phyloP scores from a whole-genome alignment of 345 rosid genomes.

The Noccaea bulbosa region DNA sequence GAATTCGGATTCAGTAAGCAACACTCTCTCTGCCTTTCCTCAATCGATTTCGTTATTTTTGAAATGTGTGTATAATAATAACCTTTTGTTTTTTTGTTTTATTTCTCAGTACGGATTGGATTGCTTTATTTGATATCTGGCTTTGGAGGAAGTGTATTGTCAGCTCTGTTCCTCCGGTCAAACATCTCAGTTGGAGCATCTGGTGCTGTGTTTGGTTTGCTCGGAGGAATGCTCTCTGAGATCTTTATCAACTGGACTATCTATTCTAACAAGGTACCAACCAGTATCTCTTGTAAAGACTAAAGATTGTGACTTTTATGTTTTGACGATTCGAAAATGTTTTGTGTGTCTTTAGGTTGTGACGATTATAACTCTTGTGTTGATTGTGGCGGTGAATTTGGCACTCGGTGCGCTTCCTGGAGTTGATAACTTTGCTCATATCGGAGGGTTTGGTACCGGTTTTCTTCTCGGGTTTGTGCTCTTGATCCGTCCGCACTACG shows the following conservation, averaged over 20 bases:
- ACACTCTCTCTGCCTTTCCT: neutral
- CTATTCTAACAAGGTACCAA: slow-evolving; percentile 78
- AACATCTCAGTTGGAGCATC: slow-evolving; percentile 96
- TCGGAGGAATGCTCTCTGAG: slow-evolving; percentile 97
- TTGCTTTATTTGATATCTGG: slow-evolving; percentile 89
- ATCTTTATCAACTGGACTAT: slow-evolving; percentile 95
- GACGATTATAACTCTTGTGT: slow-evolving; percentile 65
- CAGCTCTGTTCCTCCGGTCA: slow-evolving; percentile 81
- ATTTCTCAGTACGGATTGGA: slow-evolving; percentile 65
- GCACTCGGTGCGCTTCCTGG: slow-evolving; percentile 93
- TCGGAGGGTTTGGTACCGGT: slow-evolving; percentile 90
- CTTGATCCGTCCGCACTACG: slow-evolving; percentile 85
- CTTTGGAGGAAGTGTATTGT: slow-evolving; percentile 90
- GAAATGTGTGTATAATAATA: slow-evolving; percentile 10
- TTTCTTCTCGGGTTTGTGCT: slow-evolving; percentile 90
- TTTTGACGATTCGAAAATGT: slow-evolving; percentile 16
- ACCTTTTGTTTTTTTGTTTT: slow-evolving; percentile 20
- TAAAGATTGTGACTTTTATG: slow-evolving; percentile 15
- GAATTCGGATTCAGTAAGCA: slow-evolving; percentile 90
- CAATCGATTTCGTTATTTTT: neutral
- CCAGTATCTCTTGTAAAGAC: no score
- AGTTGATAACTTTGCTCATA: slow-evolving; percentile 98
- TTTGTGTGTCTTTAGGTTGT: slow-evolving; percentile 53
- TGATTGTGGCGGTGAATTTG: slow-evolving; percentile 75
- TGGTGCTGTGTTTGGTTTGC: slow-evolving; percentile 94